Evolutionary conservation across 495 filamentous ascomycete genomes (phyloP).

Genomic region (Amphirosellinia nigrospora): DNA sequence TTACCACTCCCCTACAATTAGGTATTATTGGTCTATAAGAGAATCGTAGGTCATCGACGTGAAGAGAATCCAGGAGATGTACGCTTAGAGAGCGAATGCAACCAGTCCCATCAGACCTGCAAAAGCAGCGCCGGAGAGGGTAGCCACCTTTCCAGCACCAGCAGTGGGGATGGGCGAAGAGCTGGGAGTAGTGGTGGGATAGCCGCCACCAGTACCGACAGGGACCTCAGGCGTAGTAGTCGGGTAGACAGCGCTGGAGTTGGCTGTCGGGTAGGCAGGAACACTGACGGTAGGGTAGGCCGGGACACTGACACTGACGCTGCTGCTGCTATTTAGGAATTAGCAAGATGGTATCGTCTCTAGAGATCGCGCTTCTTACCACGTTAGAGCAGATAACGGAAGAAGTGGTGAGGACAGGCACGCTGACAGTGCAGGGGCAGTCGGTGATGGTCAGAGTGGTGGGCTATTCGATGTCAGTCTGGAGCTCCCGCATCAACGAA

Average conservation of each 20-base stretch:
- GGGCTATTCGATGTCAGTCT: conserved; percentile 51
- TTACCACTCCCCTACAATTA: conserved; percentile 40
- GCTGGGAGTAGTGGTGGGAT: conserved; percentile 44
- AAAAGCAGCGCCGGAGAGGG: conserved; percentile 71
- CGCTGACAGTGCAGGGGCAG: conserved; percentile 79
- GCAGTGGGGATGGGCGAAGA: conserved; percentile 57
- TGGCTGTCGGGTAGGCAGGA: conserved; percentile 31
- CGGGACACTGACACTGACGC: conserved; percentile 37
- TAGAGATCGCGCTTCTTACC: conserved; percentile 53
- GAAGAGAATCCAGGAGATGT: conserved; percentile 34
- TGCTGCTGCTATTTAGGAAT: conserved; percentile 10
- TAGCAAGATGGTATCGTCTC: background rate
- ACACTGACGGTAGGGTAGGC: conserved; percentile 31
- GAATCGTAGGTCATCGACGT: conserved; percentile 46
- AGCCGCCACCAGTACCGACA: conserved; percentile 36
- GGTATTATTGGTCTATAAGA: conserved; percentile 44
- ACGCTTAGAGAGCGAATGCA: conserved; percentile 76
- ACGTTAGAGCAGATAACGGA: conserved; percentile 70
- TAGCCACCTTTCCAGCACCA: conserved; percentile 69
- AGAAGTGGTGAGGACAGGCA: conserved; percentile 68
- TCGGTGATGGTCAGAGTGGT: conserved; percentile 81
- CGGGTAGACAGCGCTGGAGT: conserved; percentile 36
- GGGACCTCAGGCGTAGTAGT: conserved; percentile 40
- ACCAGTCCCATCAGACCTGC: conserved; percentile 76
- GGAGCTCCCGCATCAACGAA: background rate